Evolutionary conservation across 495 filamentous ascomycete species (phyloP).

Genomic region (Aspergillus egyptiacus): DNA sequence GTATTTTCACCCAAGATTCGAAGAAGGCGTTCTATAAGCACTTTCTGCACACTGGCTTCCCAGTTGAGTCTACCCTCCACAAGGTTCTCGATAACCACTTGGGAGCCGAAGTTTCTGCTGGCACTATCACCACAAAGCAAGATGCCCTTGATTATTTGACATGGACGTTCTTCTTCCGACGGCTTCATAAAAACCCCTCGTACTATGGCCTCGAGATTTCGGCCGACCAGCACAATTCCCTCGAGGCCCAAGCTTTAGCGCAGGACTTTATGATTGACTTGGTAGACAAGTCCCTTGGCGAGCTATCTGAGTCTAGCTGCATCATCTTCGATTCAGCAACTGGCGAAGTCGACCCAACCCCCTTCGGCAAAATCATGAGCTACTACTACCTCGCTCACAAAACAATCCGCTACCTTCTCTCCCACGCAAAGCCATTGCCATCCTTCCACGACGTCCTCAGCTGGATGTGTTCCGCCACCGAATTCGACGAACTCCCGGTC

Average conservation of each 20-base stretch:
- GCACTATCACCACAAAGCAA: constrained; percentile 87
- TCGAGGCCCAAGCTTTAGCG: constrained; percentile 74
- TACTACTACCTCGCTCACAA: constrained; percentile 99
- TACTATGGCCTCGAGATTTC: constrained; percentile 97
- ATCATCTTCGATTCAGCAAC: constrained; percentile 68
- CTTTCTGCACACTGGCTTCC: constrained; percentile 96
- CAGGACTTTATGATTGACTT: constrained; percentile 90
- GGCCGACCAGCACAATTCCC: constrained; percentile 85
- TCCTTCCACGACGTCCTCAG: constrained; percentile 78
- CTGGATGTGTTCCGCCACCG: constrained; percentile 90
- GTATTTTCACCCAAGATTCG: constrained; percentile 93
- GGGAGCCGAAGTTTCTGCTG: constrained; percentile 88
- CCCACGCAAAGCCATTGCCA: constrained; percentile 68
- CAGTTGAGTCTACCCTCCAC: constrained; percentile 92
- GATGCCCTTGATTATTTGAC: constrained; percentile 97
- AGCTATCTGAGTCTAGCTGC: constrained; percentile 78
- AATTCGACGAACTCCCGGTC: constrained; percentile 98
- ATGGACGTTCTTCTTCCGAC: constrained; percentile 99
- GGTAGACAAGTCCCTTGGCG: constrained; percentile 75
- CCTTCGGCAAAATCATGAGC: constrained; percentile 94
- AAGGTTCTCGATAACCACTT: constrained; percentile 97
- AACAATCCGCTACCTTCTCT: constrained; percentile 78
- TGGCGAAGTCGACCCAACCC: constrained; percentile 81
- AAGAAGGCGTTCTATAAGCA: constrained; percentile 99
- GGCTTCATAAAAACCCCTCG: constrained; percentile 95